Base-by-base conservation (phyloP, 306 rosid genomes). In the Quercus rubra region DNA sequence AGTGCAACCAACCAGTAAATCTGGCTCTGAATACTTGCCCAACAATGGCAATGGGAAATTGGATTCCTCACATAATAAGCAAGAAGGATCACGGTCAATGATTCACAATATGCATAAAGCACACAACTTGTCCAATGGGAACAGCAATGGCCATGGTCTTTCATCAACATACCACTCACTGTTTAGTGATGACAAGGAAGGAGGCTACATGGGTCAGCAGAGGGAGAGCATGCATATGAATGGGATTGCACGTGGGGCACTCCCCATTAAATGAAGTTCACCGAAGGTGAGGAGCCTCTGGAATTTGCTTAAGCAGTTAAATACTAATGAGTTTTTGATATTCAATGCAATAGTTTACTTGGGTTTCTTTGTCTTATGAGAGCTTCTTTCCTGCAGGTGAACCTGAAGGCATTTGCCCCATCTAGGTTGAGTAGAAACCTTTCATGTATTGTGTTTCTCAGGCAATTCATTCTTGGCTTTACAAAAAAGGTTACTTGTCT, bases 381-480 rank as follows among this genome's bases (percentile, higher is more conserved):
- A 82, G 55, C 51, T 85, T 14, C 52, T 75, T 11, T 75, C 10
- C 49, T 87, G 77, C 84, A 88, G 94, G 90, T 83, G 88, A 61
- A 79, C 87, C 62, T 67, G 84, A 86, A 58, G 86, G 81, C 51
- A 9, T 58, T 59, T 55, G 31, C 70, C 75, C 80, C 78, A 69
- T 75, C 78, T 75, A 82, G 74, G 86, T 59, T 52, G 62, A 74
- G 66, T 78, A 84, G 75, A 74, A 69, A 71, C 86, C 62, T 70
- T 72, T 82, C 41, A 51, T 79, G 79, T 76, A 81, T 61, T 74
- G 84, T 79, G 77, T 76, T 80, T 80, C 91, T 69, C 87, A 67
- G 98, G 98, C 98, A 93, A 93, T 46, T 93, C 97, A 91, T 93
- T 91, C 98, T 91, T 93, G 98, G 97, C 98, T 93, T 93, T 83